A percentile compares a stretch with the other conserved stretches of the same genome.
Evolutionary conservation across 805 yeast species (phyloP).

Genomic region (Grigorovia jiainica): DNA sequence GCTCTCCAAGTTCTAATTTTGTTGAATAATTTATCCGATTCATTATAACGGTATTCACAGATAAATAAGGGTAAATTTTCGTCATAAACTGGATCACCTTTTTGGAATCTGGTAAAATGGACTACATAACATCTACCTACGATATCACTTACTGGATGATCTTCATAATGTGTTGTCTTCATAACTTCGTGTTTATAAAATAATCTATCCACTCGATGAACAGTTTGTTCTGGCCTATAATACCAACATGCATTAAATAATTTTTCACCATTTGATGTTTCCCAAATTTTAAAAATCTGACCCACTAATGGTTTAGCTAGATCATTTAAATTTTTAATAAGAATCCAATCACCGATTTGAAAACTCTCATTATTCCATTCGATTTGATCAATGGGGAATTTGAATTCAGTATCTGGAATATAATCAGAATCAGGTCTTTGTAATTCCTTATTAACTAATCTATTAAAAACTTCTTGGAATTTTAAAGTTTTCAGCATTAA

Average conservation of each 20-base stretch:
- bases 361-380: slow-evolving; percentile 63
- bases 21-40: slow-evolving; percentile 80
- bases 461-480: slow-evolving; percentile 53
- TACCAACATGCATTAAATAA: slow-evolving; percentile 97
- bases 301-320: slow-evolving; percentile 85
- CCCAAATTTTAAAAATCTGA: slow-evolving; percentile 90
- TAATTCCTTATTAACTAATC: slow-evolving; percentile 56
- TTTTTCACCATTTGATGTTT: slow-evolving; percentile 63
- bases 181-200: slow-evolving; percentile 93
- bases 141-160: slow-evolving; percentile 81
- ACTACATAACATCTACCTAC: slow-evolving; percentile 91
- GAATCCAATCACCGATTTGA: slow-evolving; percentile 91
- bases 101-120: slow-evolving; percentile 86
- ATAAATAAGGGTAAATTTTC: slow-evolving; percentile 79
- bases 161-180: slow-evolving; percentile 93
- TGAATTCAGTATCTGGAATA: slow-evolving; percentile 48
- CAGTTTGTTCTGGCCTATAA: slow-evolving; percentile 95
- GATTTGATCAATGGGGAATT: slow-evolving; percentile 73
- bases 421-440: slow-evolving; percentile 76
- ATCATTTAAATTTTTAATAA: slow-evolving; percentile 80
- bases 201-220: slow-evolving; percentile 80
- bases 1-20: slow-evolving; percentile 98
- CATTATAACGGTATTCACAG: slow-evolving; percentile 92
- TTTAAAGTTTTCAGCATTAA: slow-evolving; percentile 47
- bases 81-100: slow-evolving; percentile 71